Evolutionary conservation across 345 rosid species (phyloP), one percentile per base, ranked within the genome.

Genomic region (Laguncularia racemosa): DNA sequence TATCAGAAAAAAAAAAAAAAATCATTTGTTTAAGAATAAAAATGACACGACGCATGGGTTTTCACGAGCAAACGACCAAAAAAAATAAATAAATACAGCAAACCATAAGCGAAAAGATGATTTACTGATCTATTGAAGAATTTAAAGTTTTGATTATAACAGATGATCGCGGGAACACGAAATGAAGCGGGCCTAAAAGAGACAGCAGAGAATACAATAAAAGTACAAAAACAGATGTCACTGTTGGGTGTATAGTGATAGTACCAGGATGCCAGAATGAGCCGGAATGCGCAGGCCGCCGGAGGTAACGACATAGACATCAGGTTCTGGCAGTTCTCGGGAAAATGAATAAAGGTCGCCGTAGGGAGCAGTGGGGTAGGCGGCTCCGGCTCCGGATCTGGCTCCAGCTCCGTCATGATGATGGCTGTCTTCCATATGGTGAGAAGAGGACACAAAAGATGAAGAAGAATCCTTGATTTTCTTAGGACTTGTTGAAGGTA

Each of bases 221-320:
- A 47, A 12, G 1, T 13, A 23, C 0, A 13, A 16, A 20, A 21
- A 50, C 14, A 40, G 20, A 50, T 16, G 12, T n/a, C 12, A 44
- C 23, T 57, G 12, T 9, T 45, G 55, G 46, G 62, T 13, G 0
- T 16, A 26, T 55, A 48, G 12, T 16, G 1, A 2, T 38, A 46
- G 13, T 61, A 71, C 82, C 79, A 78, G 75, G 52, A 78, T 46
- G 54, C 71, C 38, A 48, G 66, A 69, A 57, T 78, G 83, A 16
- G 70, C 75, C 14, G 77, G 73, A 61, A 78, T 71, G 51, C 77
- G 79, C 5, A 61, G 57, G 47, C 77, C 75, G 60, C 56, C 71
- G 69, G 83, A 78, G 52, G 83, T 71, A 58, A 72, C 59, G 55
- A 78, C 63, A 16, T 54, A 66, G 33, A 78, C 74, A 53, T 78